Evolutionary conservation across 2,329 filamentous ascomycete species (phyloP), one percentile per base, ranked within the genome.

Genomic region (Stenocarpella maydis): DNA sequence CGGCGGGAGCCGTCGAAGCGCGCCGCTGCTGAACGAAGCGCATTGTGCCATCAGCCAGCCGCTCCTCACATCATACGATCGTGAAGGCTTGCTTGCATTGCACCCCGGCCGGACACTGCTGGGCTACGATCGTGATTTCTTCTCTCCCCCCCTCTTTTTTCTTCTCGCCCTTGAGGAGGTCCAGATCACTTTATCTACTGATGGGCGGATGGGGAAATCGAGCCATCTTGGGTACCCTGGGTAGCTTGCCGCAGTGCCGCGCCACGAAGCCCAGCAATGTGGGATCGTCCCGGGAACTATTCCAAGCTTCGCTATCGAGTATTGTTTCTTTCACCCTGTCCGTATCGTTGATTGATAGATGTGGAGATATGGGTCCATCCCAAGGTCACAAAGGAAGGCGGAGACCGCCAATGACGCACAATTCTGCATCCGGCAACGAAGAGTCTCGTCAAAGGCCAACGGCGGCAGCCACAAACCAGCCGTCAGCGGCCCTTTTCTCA

Each of bases 371-470:
- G 28, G 54, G 39, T 41, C 53, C 53, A 55, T 37, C 50, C 50
- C 50, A 55, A 24, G 8, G 19, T 14, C 26, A 43, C 64, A 55
- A 47, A 47, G 55, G 21, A 31, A 21, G 47, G 41, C 47, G 26
- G 58, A 63, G 43, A 63, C 41, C 65, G 53, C 53, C 52, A 49
- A 67, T 67, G 65, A 67, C 65, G 65, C 65, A 67, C 24, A 67
- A 28, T 34, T 31, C 65, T 58, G 65, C 65, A 67, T 67, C 65
- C 65, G 65, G 65, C 45, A 47, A 58, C 45, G 65, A 50, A 41
- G 17, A 50, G 43, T 49, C 34, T 67, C 14, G 65, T 58, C 65
- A 67, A 67, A 49, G 65, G 43, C 41, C 41, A 54, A 50, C 49
- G 50, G 34, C 7, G 58, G 28, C n/a, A 49, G n/a, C 43, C 28